Percentiles rank a stretch among this genome's conserved stretches.
Conservation (phyloP, 2,329 filamentous ascomycete species). For the Colletotrichum viniferum region DNA sequence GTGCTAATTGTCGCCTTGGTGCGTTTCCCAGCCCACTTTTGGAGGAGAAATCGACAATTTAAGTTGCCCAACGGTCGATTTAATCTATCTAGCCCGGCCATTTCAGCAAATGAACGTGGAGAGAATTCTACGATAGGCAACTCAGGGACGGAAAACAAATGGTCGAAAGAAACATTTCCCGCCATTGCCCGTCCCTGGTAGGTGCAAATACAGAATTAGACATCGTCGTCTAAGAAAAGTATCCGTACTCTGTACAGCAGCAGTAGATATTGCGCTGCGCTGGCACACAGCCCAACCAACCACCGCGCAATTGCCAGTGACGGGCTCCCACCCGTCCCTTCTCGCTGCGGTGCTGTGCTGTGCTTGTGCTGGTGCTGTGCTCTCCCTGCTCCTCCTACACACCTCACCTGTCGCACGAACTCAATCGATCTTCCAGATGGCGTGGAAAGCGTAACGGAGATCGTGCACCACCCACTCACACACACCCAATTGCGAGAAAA, state of each 20-base stretch:
- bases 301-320: background rate
- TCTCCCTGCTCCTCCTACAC: background rate
- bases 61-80: background rate
- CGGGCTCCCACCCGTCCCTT: background rate
- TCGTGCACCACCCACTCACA: background rate
- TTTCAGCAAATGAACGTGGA: background rate
- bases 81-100: constrained; percentile 2
- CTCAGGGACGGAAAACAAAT: background rate
- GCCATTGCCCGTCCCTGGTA: constrained; percentile 1
- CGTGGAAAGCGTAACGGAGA: constrained; percentile 7
- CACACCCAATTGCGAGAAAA: background rate
- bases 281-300: background rate
- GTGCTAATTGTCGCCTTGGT: background rate
- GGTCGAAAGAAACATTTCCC: background rate
- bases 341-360: background rate
- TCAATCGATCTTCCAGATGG: constrained; percentile 19
- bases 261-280: background rate
- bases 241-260: background rate
- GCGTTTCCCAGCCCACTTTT: constrained; percentile 4
- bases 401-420: constrained; percentile 7
- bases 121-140: constrained; percentile 11
- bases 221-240: background rate
- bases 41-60: constrained; percentile 4
- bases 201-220: background rate
- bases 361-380: background rate